These are phyloP conservation scores for Diaporthe citri DNA, from an alignment of 2,329 filamentous ascomycete species.

Conservation along the genomic window DNA sequence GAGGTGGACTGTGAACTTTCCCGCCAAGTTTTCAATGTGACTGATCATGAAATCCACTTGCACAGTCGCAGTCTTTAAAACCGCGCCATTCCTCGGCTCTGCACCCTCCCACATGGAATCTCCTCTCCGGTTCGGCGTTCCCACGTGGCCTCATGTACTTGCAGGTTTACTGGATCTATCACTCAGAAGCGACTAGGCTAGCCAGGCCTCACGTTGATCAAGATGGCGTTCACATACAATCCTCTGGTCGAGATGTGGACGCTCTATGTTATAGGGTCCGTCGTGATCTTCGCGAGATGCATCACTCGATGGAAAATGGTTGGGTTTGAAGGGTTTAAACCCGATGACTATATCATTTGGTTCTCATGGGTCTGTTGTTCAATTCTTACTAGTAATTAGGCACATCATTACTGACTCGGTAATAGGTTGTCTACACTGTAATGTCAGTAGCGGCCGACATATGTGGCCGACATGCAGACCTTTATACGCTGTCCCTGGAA, in stretches of 20 bases:
- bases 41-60: constrained; percentile 18
- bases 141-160: neutral
- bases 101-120: neutral
- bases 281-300: constrained; percentile 49
- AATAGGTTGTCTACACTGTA: constrained; percentile 44
- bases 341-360: constrained; percentile 51
- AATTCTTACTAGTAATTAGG: no score
- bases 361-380: constrained; percentile 46
- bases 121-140: neutral
- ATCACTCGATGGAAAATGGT: constrained; percentile 51
- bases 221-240: constrained; percentile 24
- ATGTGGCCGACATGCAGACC: constrained; percentile 39
- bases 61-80: constrained; percentile 17
- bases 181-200: neutral
- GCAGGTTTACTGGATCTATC: neutral
- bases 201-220: neutral
- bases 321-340: constrained; percentile 48
- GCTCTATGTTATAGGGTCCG: constrained; percentile 50
- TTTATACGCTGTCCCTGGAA: constrained; percentile 48
- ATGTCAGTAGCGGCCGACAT: constrained; percentile 31
- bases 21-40: constrained; percentile 3
- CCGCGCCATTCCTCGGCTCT: neutral
- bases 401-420: constrained; percentile 1
- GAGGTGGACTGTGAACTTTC: constrained; percentile 6
- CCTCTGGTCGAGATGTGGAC: constrained; percentile 53